phyloP scores from a whole-genome alignment of 345 rosid genomes.

The Moricandia arvensis region DNA sequence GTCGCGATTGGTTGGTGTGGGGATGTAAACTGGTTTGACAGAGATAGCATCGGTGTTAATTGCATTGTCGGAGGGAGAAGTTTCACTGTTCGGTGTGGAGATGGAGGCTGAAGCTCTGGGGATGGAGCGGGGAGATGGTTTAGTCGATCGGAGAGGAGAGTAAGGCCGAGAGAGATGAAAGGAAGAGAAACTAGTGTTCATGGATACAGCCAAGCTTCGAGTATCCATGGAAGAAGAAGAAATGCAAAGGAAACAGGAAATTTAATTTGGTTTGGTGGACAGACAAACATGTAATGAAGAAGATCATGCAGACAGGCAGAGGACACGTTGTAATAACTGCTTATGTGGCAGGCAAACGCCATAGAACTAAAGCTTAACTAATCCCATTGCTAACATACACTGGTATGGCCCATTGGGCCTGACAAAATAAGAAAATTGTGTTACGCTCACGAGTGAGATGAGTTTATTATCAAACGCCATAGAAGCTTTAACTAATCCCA shows the following conservation, averaged over 20 bases:
- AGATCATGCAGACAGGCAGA: slow-evolving; percentile 3
- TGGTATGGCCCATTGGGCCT: neutral
- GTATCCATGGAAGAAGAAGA: slow-evolving; percentile 18
- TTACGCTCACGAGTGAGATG: too few species aligned
- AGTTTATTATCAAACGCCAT: neutral
- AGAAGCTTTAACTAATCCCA: neutral
- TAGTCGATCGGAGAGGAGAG: slow-evolving; percentile 4
- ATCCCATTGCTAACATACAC: neutral
- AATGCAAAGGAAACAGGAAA: neutral
- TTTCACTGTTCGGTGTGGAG: slow-evolving; percentile 31
- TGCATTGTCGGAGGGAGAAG: neutral
- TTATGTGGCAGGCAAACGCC: neutral
- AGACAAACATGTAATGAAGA: neutral
- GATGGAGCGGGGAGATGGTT: slow-evolving; percentile 20
- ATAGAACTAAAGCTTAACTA: neutral
- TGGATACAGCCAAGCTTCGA: slow-evolving; percentile 12
- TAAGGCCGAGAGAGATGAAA: slow-evolving; percentile 22
- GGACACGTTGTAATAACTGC: neutral
- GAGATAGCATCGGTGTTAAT: slow-evolving; percentile 18
- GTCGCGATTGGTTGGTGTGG: slow-evolving; percentile 62
- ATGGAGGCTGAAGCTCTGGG: slow-evolving; percentile 35
- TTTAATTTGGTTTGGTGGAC: neutral
- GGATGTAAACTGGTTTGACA: slow-evolving; percentile 55
- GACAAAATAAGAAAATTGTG: too few species aligned
- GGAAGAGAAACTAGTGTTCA: slow-evolving; percentile 26